A percentile compares a stretch with the other conserved stretches of the same genome.
Evolutionary conservation across 495 filamentous ascomycete genomes (phyloP).

Genomic region (Talaromyces ruber): DNA sequence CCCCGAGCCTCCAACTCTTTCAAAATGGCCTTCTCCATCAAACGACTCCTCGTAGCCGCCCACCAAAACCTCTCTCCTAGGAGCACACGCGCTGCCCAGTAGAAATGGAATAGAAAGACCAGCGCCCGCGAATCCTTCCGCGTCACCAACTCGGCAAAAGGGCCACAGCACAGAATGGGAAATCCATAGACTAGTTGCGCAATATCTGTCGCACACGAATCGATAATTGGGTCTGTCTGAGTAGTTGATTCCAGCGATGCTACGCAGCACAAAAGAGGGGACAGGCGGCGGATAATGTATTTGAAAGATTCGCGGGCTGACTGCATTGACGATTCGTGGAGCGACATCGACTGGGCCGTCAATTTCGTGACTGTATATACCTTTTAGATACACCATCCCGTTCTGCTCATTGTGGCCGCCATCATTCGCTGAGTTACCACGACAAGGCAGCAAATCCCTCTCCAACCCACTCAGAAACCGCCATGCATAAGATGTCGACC

Average conservation of each 20-base stretch:
- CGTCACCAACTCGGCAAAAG: not conserved
- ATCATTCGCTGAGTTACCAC: not conserved
- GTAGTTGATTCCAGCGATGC: not conserved
- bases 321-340: not conserved
- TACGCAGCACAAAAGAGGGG: not conserved
- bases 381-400: not conserved
- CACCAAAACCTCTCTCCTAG: not conserved
- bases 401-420: not conserved
- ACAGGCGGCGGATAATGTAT: not conserved
- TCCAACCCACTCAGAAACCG: not conserved
- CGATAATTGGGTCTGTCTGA: not conserved
- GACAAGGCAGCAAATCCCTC: not conserved
- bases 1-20: not conserved
- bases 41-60: not conserved
- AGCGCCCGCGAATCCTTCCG: not conserved
- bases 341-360: not conserved
- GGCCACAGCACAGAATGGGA: not conserved
- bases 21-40: not conserved
- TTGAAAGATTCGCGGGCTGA: not conserved
- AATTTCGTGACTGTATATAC: not conserved
- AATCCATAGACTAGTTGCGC: slow-evolving; percentile 2
- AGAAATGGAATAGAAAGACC: not conserved
- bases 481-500: slow-evolving; percentile 1
- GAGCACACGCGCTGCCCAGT: not conserved
- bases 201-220: not conserved